Evolutionary conservation across 2,329 filamentous ascomycete species (phyloP), one percentile per base, ranked within the genome.

Genomic region (Colletotrichum sp.): DNA sequence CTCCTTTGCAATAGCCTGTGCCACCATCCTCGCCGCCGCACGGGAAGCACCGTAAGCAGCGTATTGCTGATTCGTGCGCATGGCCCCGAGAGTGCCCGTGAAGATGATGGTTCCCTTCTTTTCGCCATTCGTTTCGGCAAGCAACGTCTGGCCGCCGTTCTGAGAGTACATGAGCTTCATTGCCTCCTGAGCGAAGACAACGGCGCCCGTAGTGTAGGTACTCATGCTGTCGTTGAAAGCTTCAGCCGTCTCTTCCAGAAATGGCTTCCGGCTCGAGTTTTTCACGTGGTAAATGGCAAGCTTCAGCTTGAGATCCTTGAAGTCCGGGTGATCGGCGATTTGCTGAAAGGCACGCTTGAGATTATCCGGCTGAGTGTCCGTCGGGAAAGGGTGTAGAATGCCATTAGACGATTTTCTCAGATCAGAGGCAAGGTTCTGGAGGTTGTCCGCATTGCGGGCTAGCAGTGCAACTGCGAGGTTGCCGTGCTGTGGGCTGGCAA

Each of bases 91-190:
- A 1, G 89, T 91, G 0, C 90, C 89, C 0, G 90, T 91, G 78
- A 92, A 91, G 69, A 92, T 90, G 32, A 91, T 80, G 0, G 89
- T 91, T 2, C 90, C 90, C 77, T 92, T 91, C 83, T 91, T 92
- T 67, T 80, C 81, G 0, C 84, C 86, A 1, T 85, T 85, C 2
- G 83, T 84, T 13, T 89, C 86, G 8, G 84, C 79, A 4, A 92
- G 84, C 0, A 80, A 74, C 2, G 84, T 84, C 68, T 85, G 82
- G 8, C 87, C 85, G 5, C 88, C 89, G 69, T 91, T 88, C 72
- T 91, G 88, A 2, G 84, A 86, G 76, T 91, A 90, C 68, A 91
- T 86, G 9, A 88, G 79, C 79, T 87, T 88, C 60, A 91, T 72
- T 2, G 86, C 84, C 78, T 90, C 87, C 79, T 92, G 90, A 1